Evolutionary conservation across 805 yeast species (phyloP).

Genomic region (Metschnikowia rubicola): DNA sequence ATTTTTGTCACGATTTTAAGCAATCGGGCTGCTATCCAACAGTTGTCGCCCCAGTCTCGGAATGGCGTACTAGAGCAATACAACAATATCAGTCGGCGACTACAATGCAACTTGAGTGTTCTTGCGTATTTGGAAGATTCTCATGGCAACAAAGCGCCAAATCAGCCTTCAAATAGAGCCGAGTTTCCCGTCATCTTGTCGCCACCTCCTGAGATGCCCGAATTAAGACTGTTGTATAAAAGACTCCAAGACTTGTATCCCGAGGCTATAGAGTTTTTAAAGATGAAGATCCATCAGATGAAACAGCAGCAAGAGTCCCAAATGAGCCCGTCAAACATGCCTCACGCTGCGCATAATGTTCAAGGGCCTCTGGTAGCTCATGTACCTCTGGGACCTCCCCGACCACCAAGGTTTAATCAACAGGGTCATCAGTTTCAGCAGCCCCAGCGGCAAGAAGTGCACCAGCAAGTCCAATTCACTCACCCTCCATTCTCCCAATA

Average conservation of each 20-base stretch:
- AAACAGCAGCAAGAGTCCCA: slow-evolving; percentile 25
- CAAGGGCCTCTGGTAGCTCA: slow-evolving; percentile 9
- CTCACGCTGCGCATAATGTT: slow-evolving; percentile 4
- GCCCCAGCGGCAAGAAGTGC: slow-evolving; percentile 1
- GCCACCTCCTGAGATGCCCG: slow-evolving; percentile 56
- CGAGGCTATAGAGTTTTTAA: slow-evolving; percentile 46
- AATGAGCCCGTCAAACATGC: slow-evolving; percentile 4
- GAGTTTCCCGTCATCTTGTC: slow-evolving; percentile 48
- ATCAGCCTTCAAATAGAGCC: slow-evolving; percentile 22
- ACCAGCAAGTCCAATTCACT: slow-evolving; percentile 8
- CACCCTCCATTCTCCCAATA: slow-evolving; percentile 2
- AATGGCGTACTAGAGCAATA: slow-evolving; percentile 33
- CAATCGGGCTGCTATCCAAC: slow-evolving; percentile 33
- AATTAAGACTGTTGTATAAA: slow-evolving; percentile 45
- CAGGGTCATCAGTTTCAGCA: slow-evolving; percentile 5
- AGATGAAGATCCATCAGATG: slow-evolving; percentile 35
- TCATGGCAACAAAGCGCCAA: slow-evolving; percentile 30
- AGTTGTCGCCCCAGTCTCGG: slow-evolving; percentile 31
- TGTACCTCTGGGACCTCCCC: slow-evolving; percentile 1
- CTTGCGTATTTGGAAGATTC: slow-evolving; percentile 37
- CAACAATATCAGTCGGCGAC: slow-evolving; percentile 38
- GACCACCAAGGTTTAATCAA: slow-evolving; percentile 7
- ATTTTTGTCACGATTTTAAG: slow-evolving; percentile 34
- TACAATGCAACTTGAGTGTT: slow-evolving; percentile 41
- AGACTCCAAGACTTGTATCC: slow-evolving; percentile 49